Percentiles rank a stretch among this genome's conserved stretches.
These are phyloP conservation scores for Petunia hybrid DNA, from an alignment of 305 asterid genomes.

Conservation along the genomic window DNA sequence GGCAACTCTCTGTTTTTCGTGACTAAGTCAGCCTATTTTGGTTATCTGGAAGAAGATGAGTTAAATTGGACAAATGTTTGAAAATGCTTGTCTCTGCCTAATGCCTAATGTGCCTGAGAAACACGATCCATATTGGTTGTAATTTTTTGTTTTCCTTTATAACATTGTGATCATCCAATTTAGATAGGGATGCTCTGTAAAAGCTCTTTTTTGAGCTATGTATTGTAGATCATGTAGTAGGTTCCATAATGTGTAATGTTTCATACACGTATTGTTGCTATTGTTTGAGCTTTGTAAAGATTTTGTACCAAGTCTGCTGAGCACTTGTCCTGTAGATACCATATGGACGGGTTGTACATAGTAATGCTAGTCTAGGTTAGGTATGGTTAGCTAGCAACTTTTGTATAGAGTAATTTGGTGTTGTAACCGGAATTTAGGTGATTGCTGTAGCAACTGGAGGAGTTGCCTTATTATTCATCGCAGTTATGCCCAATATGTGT, in stretches of 20 bases:
- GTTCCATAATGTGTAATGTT: constrained; percentile 27
- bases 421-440: constrained; percentile 18
- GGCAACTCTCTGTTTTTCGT: constrained; percentile 50
- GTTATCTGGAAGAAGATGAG: constrained; percentile 54
- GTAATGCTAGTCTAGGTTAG: constrained; percentile 28
- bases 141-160: constrained; percentile 43
- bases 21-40: constrained; percentile 45
- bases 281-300: constrained; percentile 29
- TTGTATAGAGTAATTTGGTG: constrained; percentile 1
- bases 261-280: constrained; percentile 16
- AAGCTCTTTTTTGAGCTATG: constrained; percentile 39
- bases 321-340: constrained; percentile 19
- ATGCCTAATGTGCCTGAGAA: constrained; percentile 47
- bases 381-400: not conserved
- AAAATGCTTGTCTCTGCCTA: constrained; percentile 57
- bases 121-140: constrained; percentile 50
- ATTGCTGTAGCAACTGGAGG: constrained; percentile 27
- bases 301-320: constrained; percentile 16
- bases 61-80: constrained; percentile 61
- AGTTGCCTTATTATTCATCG: constrained; percentile 27
- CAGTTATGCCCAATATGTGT: not conserved
- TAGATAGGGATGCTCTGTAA: constrained; percentile 43
- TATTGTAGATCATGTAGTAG: constrained; percentile 30
- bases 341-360: constrained; percentile 22
- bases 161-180: constrained; percentile 32